Evolutionary conservation across 768 basidiomycete species (phyloP).

Genomic region (Daedalea quercina): DNA sequence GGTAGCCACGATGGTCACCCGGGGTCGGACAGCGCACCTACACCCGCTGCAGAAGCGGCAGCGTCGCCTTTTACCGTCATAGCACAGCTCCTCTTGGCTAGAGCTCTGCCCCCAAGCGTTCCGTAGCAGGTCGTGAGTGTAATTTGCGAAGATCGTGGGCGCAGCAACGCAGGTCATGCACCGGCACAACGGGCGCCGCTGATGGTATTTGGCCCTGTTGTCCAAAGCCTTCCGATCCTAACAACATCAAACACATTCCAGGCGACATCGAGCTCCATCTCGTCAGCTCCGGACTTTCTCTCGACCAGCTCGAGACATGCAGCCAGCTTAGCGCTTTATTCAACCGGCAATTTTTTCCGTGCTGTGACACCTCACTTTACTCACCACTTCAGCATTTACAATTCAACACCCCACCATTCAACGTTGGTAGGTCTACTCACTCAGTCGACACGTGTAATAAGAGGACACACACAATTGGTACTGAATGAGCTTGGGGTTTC

Average conservation of each 20-base stretch:
- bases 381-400: too few relatives aligned
- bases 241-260: slow-evolving; percentile 9
- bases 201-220: slow-evolving; percentile 11
- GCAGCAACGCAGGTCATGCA: background rate
- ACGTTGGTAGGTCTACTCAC: too few relatives aligned
- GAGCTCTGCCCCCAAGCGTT: background rate
- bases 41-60: background rate
- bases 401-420: too few relatives aligned
- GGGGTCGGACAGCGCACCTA: background rate
- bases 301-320: background rate
- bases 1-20: background rate
- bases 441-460: too few relatives aligned
- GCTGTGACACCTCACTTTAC: too few relatives aligned
- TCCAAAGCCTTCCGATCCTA: slow-evolving; percentile 14
- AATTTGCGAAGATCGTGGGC: background rate
- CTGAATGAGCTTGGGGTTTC: too few relatives aligned
- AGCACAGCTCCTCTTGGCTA: background rate
- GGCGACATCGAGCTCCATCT: background rate
- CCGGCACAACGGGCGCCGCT: background rate
- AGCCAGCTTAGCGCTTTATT: too few relatives aligned
- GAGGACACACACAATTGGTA: too few relatives aligned
- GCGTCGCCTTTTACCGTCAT: background rate
- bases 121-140: background rate
- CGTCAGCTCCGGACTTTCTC: background rate
- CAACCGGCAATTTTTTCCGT: too few relatives aligned